Base-by-base conservation (phyloP, 2,329 filamentous ascomycete species). In the Anthostomella pinea region DNA sequence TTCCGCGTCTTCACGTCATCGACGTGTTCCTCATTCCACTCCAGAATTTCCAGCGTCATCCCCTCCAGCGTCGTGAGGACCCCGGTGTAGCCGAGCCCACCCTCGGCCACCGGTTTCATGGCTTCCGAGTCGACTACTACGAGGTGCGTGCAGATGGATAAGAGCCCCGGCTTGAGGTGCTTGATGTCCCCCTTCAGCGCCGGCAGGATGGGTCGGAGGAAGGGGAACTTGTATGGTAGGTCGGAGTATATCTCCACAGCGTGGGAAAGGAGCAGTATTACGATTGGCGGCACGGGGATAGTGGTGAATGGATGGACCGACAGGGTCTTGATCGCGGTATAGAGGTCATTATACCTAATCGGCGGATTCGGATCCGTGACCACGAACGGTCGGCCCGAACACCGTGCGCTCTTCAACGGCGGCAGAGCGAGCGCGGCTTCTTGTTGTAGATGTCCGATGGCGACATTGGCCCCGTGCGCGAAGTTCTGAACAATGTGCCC, bases 331-430 rank as follows among this genome's bases (percentile, higher is more conserved):
- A 68, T 51, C 2, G 60, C 47, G 1, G 42, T 40, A 44, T 66
- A 66, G 20, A 69, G 40, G 36, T 68, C 64, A 4, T 33, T 30
- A 35, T 65, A 67, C 7, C 48, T 48, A 35, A 68, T 66, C 6
- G 65, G 65, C 8, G 57, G 58, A 43, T 67, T 68, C 1, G 66
- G 66, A 36, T 69, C 66, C 1, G 66, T 68, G 6, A 69, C 50
- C 1, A 61, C 51, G 35, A 65, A 70, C 0, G 66, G 66, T 1
- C 63, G 56, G 14, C 66, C 66, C 2, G 65, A 62, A 30, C 58
- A 57, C n/a, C n/a, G n/a, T 3, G 48, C 53, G 3, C 45, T 25
- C 19, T 49, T 47, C 0, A 56, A 48, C 7, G 30, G 43, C 2
- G 56, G 50, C 7, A 37, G 33, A 6, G 54, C 51, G 3, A 69